phyloP scores from a whole-genome alignment of 2,329 filamentous ascomycete genomes.

The Harringtonia aguacate region DNA sequence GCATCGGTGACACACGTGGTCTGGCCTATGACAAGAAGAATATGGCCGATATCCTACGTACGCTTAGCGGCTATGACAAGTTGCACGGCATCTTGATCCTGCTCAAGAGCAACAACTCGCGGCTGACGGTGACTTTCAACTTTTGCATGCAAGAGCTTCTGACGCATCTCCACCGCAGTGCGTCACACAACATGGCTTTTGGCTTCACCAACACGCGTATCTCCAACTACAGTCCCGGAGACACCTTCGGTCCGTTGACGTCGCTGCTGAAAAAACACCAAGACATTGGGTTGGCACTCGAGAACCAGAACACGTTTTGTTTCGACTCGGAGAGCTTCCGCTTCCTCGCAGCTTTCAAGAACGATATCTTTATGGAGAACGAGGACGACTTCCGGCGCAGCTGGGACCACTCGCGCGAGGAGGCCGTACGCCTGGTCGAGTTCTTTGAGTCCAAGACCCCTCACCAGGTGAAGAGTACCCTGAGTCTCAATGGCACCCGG shows the following conservation, averaged over 20 bases:
- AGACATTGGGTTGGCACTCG: constrained; percentile 19
- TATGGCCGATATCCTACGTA: constrained; percentile 26
- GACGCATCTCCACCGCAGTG: constrained; percentile 25
- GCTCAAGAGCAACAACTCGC: constrained; percentile 26
- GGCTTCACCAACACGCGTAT: constrained; percentile 31
- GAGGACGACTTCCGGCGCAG: constrained; percentile 22
- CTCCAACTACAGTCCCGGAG: constrained; percentile 29
- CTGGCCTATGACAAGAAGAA: constrained; percentile 24
- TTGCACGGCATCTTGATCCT: constrained; percentile 31
- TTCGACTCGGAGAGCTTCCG: constrained; percentile 34
- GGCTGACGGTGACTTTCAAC: constrained; percentile 24
- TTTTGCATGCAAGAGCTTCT: constrained; percentile 30
- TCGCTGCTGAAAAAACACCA: constrained; percentile 18
- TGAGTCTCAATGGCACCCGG: constrained; percentile 26
- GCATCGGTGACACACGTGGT: constrained; percentile 29
- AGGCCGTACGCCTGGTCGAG: constrained; percentile 20
- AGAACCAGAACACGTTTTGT: constrained; percentile 24
- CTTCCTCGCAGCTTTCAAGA: constrained; percentile 25
- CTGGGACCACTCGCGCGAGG: constrained; percentile 23
- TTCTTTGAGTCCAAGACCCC: constrained; percentile 18
- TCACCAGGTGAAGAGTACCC: constrained; percentile 23
- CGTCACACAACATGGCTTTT: constrained; percentile 28
- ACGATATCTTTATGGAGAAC: constrained; percentile 19
- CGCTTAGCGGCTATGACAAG: constrained; percentile 21
- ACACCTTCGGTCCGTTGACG: constrained; percentile 24